Evolutionary conservation across 2,329 filamentous ascomycete species (phyloP).

Genomic region (Diplodia intermedia): DNA sequence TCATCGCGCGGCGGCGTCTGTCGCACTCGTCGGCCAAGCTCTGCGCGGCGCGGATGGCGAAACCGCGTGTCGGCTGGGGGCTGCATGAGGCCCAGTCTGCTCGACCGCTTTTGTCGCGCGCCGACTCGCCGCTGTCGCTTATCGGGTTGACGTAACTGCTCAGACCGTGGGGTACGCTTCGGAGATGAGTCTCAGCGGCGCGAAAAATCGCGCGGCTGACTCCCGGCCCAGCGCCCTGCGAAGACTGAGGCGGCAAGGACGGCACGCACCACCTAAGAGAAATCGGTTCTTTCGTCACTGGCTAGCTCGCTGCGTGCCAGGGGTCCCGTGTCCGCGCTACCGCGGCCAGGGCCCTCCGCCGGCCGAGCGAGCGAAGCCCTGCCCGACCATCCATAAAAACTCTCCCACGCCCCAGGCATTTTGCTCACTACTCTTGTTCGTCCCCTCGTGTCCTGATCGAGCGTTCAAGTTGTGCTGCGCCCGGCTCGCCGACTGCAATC

Average conservation of each 20-base stretch:
- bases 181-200: slow-evolving; percentile 25
- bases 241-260: slow-evolving; percentile 30
- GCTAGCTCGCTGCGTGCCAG: slow-evolving; percentile 26
- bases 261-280: slow-evolving; percentile 28
- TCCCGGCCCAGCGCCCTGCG: slow-evolving; percentile 23
- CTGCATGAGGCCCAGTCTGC: slow-evolving; percentile 31
- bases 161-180: slow-evolving; percentile 29
- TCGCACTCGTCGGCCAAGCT: slow-evolving; percentile 24
- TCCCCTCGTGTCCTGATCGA: slow-evolving; percentile 33
- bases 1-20: not conserved
- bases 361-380: slow-evolving; percentile 11
- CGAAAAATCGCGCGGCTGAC: slow-evolving; percentile 33
- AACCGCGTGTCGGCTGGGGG: slow-evolving; percentile 22
- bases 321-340: slow-evolving; percentile 27
- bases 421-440: slow-evolving; percentile 32
- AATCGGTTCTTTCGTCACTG: slow-evolving; percentile 32
- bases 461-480: slow-evolving; percentile 33
- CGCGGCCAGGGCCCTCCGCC: slow-evolving; percentile 15
- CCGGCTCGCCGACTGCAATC: slow-evolving; percentile 29
- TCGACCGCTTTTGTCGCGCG: slow-evolving; percentile 30
- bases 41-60: slow-evolving; percentile 26
- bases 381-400: slow-evolving; percentile 31
- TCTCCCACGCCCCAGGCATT: slow-evolving; percentile 18
- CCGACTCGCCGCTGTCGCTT: slow-evolving; percentile 24
- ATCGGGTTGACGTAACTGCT: slow-evolving; percentile 31